Evolutionary conservation across 2,329 filamentous ascomycete genomes (phyloP).

Genomic region (Pseudogymnoascus destructans): DNA sequence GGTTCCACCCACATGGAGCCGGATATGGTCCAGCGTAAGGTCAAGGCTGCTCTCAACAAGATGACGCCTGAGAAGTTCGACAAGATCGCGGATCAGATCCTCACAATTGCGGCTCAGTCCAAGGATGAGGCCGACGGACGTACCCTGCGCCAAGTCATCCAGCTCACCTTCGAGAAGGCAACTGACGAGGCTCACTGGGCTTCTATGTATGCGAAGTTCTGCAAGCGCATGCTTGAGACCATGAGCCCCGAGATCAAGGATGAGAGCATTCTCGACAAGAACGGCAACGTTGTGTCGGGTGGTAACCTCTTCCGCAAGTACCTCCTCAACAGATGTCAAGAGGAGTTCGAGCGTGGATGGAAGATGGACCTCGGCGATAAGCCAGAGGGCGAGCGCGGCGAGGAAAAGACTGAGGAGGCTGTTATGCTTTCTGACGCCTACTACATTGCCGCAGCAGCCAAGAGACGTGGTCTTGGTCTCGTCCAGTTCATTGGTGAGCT

Average conservation of each 20-base stretch:
- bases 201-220: conserved; percentile 97
- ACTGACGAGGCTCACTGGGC: conserved; percentile 98
- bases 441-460: conserved; percentile 84
- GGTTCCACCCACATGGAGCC: conserved; percentile 58
- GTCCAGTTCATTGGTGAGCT: conserved; percentile 99
- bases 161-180: conserved; percentile 97
- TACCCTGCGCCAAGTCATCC: conserved; percentile 92
- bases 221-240: conserved; percentile 87
- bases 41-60: conserved; percentile 97
- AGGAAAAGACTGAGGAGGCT: conserved; percentile 52
- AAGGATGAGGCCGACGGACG: conserved; percentile 91
- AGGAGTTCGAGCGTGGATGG: conserved; percentile 98
- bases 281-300: conserved; percentile 74
- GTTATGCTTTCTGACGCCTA: conserved; percentile 91
- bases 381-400: conserved; percentile 50
- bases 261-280: conserved; percentile 86
- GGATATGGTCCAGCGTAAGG: conserved; percentile 93
- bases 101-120: conserved; percentile 84
- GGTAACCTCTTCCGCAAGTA: conserved; percentile 97
- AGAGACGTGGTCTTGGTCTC: conserved; percentile 91
- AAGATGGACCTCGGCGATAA: conserved; percentile 71
- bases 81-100: conserved; percentile 84
- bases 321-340: conserved; percentile 93
- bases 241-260: conserved; percentile 95
- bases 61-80: conserved; percentile 99